phyloP scores from a whole-genome alignment of 2,329 filamentous ascomycete genomes.

The Ascochyta koolunga region DNA sequence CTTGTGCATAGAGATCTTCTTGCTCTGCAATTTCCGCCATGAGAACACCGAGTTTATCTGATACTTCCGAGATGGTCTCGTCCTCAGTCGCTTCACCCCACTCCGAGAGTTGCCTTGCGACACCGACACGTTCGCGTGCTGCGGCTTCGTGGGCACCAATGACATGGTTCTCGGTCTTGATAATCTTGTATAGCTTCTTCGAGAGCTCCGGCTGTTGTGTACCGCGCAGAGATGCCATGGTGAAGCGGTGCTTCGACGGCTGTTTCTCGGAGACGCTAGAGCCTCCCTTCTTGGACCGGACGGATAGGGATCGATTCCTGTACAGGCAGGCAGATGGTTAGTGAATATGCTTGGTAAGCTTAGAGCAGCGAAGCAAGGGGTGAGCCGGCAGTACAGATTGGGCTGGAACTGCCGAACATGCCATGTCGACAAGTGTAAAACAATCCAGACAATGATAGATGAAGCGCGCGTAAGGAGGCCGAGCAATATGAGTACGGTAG shows the following conservation, averaged over 20 bases:
- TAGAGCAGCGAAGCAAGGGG: not conserved
- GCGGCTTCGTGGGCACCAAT: constrained; percentile 85
- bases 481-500: not conserved
- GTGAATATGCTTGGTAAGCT: constrained; percentile 31
- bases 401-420: not conserved
- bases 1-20: constrained; percentile 86
- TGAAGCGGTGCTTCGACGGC: constrained; percentile 72
- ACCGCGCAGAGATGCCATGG: constrained; percentile 83
- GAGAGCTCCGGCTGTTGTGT: constrained; percentile 86
- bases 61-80: constrained; percentile 84
- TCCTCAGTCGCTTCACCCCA: constrained; percentile 95
- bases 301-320: constrained; percentile 76
- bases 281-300: constrained; percentile 67
- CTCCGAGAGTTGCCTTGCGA: constrained; percentile 90
- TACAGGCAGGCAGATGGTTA: constrained; percentile 30
- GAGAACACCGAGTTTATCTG: constrained; percentile 93
- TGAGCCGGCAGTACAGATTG: not conserved
- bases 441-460: not conserved
- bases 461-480: not conserved
- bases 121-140: constrained; percentile 79
- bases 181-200: constrained; percentile 85
- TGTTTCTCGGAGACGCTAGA: constrained; percentile 52
- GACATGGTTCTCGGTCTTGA: constrained; percentile 92
- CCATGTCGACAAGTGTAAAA: not conserved
- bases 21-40: constrained; percentile 92